Evolutionary conservation across 768 basidiomycete genomes (phyloP).

Genomic region (Podaxis pistillaris): DNA sequence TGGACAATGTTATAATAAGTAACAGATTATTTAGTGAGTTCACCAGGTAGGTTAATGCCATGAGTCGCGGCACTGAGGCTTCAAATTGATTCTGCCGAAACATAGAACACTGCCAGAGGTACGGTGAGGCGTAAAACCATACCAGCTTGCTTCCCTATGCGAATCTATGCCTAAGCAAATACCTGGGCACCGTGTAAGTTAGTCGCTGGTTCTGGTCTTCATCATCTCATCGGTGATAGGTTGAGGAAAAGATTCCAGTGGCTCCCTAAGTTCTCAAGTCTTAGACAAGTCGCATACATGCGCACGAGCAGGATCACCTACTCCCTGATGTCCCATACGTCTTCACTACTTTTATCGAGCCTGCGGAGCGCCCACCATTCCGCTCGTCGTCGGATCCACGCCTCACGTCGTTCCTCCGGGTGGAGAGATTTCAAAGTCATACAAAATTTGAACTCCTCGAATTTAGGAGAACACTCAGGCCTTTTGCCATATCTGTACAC

Average conservation of each 20-base stretch:
- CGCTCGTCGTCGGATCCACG: slow-evolving; percentile 84
- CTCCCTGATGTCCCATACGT: slow-evolving; percentile 90
- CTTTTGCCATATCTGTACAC: slow-evolving; percentile 84
- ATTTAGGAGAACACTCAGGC: slow-evolving; percentile 69
- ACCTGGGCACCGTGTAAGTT: neutral
- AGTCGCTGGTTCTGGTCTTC: slow-evolving; percentile 12
- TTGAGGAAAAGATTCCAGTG: slow-evolving; percentile 47
- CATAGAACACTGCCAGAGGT: no score
- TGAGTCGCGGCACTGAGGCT: no score
- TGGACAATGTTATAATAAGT: no score
- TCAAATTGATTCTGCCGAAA: no score
- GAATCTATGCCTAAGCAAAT: neutral
- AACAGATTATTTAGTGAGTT: no score
- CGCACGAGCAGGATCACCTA: slow-evolving; percentile 36
- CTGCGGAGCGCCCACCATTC: slow-evolving; percentile 93
- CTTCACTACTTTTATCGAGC: slow-evolving; percentile 82
- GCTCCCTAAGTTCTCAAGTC: slow-evolving; percentile 37
- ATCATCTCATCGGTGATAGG: slow-evolving; percentile 29
- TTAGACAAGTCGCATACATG: slow-evolving; percentile 3
- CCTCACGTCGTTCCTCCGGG: slow-evolving; percentile 73
- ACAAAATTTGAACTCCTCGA: slow-evolving; percentile 95
- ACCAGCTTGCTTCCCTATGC: neutral
- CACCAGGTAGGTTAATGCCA: no score
- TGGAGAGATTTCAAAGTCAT: slow-evolving; percentile 77
- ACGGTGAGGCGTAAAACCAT: neutral